Base-by-base conservation (phyloP, 2,329 filamentous ascomycete genomes). In the Colletotrichum noveboracense region DNA sequence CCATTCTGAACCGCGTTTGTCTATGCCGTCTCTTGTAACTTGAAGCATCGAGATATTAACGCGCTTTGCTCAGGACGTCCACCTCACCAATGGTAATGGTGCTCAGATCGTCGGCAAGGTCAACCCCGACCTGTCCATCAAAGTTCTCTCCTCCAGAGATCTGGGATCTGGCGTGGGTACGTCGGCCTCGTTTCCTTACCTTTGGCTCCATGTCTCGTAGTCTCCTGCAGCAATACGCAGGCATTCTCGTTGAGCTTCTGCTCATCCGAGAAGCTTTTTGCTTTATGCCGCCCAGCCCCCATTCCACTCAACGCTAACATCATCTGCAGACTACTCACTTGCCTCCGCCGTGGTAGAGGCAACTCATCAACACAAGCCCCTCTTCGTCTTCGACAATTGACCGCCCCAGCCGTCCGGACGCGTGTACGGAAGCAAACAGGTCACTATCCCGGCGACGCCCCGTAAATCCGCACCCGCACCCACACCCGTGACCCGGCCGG, bases 71-170 rank as follows among this genome's bases (percentile, higher is more conserved):
- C 71, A 96, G 94, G 94, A 96, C 75, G 87, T 91, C 2, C 94
- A 95, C 80, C 90, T 96, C 26, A 88, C 90, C 28, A 88, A 92
- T 67, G 92, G 93, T 66, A 93, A 95, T 81, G 92, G 90, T 10
- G 93, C 93, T 12, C 94, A 97, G 81, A 86, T 97, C 77, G 94
- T 96, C 77, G 95, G 94, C 78, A 96, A 95, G 83, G 94, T 97
- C 62, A 93, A 94, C 80, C 88, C 89, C 4, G 94, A 96, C 83
- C 86, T 95, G 26, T 91, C 91, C 21, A 87, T 97, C 79, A 94
- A 93, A 82, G 94, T 94, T 32, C 87, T 95, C 78, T 92, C 88
- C 76, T 91, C 92, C 18, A 89, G 91, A 67, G 94, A 96, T 83
- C 89, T 96, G 66, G 95, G 95, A 7, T 85, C 87, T 14, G 85